Evolutionary conservation across 2,329 filamentous ascomycete genomes (phyloP).

Genomic region (Canariomyces notabilis): DNA sequence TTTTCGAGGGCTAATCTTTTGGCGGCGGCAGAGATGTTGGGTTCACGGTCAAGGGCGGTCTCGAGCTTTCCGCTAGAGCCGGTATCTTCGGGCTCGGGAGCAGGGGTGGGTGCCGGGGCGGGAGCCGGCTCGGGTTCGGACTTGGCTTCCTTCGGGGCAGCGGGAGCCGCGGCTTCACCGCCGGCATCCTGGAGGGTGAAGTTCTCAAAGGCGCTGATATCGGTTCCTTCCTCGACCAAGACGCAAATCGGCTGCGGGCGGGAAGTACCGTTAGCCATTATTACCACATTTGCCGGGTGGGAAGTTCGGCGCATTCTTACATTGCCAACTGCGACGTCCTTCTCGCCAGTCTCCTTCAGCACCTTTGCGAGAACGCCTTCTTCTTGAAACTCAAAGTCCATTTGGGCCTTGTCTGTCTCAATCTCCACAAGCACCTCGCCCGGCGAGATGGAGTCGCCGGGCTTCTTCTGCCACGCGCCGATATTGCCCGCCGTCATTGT

Average conservation of each 20-base stretch:
- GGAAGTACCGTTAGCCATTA: constrained; percentile 13
- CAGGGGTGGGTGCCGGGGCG: constrained; percentile 51
- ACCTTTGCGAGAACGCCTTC: constrained; percentile 94
- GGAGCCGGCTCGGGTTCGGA: constrained; percentile 57
- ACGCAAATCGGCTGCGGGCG: constrained; percentile 80
- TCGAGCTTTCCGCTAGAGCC: constrained; percentile 73
- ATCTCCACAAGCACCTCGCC: constrained; percentile 97
- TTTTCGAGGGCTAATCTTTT: constrained; percentile 82
- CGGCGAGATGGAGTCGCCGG: constrained; percentile 77
- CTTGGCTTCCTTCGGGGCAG: constrained; percentile 61
- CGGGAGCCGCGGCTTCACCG: constrained; percentile 62
- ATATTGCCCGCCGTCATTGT: constrained; percentile 98
- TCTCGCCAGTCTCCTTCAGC: constrained; percentile 85
- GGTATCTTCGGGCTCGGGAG: constrained; percentile 61
- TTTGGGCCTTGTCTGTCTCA: constrained; percentile 99
- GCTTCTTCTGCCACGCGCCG: constrained; percentile 96
- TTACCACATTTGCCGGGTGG: constrained; percentile 6
- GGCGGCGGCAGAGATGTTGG: constrained; percentile 65
- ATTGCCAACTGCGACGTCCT: constrained; percentile 90
- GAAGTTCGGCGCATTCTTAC: constrained; percentile 53
- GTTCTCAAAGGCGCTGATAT: constrained; percentile 80
- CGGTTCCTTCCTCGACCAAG: constrained; percentile 84
- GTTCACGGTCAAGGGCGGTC: constrained; percentile 76
- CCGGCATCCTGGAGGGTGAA: constrained; percentile 89
- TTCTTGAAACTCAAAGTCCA: constrained; percentile 99